Evolutionary conservation across 352 stramenopile species (phyloP), one percentile per base, ranked within the genome.

Genomic region (Phytophthora meadii): DNA sequence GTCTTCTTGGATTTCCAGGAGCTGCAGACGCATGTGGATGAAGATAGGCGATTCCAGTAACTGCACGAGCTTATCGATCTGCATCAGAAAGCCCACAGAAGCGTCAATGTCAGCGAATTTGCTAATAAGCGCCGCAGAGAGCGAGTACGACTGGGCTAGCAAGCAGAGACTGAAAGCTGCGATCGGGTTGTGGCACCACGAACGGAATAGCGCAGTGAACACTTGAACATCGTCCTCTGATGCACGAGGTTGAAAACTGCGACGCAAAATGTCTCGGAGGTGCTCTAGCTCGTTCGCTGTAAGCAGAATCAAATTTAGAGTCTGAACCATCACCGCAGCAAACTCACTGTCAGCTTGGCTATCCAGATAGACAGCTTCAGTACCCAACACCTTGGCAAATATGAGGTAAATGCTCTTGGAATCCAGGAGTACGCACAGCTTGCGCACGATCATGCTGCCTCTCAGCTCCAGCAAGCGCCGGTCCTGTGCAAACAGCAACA

Each of bases 31-130:
- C 76, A 99, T 93, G 55, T 99, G 86, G 55, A 99, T 93, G 82
- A 99, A 99, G 47, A 99, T 98, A 4, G 98, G 98, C 49, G 97
- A 99, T 78, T 99, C 98, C 42, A 99, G 79, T 11, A 99, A 81
- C 73, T 99, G 97, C 30, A 99, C 97, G 34, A 99, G 88, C 70
- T 99, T 99, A 83, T 99, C 98, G 62, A 99, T 95, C 84, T 99
- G 97, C 92, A 99, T 99, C 6, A 99, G 77, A 70, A 99, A 99
- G 5, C 97, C 96, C 22, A 99, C 95, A n/a, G 93, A 98, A 12
- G 98, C 92, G 61, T 99, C 95, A 69, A 99, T 94, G 37, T 97
- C 80, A n/a, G 95, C 97, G 83, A 99, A 99, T 65, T 98, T 97
- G 65, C 94, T 90, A 34, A 99, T 97, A 47, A 99, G 88, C 30